Evolutionary conservation across 2,329 filamentous ascomycete species (phyloP), one percentile per base, ranked within the genome.

Genomic region (Fusarium sp.): DNA sequence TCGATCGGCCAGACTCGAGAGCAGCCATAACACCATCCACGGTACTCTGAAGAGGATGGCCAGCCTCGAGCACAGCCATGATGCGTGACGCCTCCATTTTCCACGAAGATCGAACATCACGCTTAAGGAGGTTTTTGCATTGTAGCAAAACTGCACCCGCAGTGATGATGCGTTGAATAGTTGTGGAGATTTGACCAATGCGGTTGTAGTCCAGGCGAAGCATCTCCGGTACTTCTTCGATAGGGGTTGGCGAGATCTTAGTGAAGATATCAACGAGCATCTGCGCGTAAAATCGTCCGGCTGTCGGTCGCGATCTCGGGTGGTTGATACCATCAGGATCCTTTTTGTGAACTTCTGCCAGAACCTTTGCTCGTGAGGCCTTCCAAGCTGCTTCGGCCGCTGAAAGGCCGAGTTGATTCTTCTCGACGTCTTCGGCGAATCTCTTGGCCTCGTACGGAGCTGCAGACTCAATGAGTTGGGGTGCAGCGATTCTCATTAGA

Each of bases 91-190:
- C 91, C 78, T 94, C 91, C 26, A 84, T 87, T 78, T 90, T 92
- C 92, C 92, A 96, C 20, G 91, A 88, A 13, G 87, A 86, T 44
- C 92, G 88, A 5, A 93, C 91, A 74, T 95, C 92, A 16, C 92
- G 88, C 79, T 94, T 94, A 33, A 96, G 85, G 9, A 95, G 83
- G 71, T 94, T 95, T 82, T 96, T 96, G 78, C 90, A 91, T 52
- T 93, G 93, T 15, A 95, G 81, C 30, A 94, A 82, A 47, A 95
- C 90, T 0, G 92, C 90, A 2, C 91, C 91, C 5, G 91, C 87
- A 2, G 91, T 91, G 23, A 92, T 87, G 71, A 95, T 90, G 44
- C 88, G 86, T 45, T 80, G 79, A 1, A 81, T 73, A 69, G 72
- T 79, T 20, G 67, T 75, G 0, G 80, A 82, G 11, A 82, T 74